Base-by-base conservation (phyloP, 2,329 filamentous ascomycete genomes). In the Herpotrichia juniperi region DNA sequence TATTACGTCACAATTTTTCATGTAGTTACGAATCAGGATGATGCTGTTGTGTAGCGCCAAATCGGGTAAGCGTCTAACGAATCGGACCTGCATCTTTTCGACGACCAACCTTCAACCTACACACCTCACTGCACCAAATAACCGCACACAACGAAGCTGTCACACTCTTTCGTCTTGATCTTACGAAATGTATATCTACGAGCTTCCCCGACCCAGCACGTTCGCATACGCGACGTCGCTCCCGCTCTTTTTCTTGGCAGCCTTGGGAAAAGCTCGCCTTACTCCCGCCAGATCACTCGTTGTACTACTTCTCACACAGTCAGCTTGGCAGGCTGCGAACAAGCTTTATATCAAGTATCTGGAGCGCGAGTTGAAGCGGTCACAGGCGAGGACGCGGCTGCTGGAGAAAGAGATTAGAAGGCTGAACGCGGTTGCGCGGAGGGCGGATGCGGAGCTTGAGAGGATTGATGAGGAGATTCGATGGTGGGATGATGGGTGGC, bases 401-500 rank as follows among this genome's bases (percentile, higher is more conserved):
- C 25, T 40, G 11, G 21, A 11, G 10, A 22, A 12, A n/a, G 37
- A 40, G 21, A 40, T 40, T 24, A 9, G 7, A 14, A 40, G 19
- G 19, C 37, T 40, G 12, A 40, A 40, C 25, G 19, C 5, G 6
- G 21, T 40, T 22, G 19, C 37, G 21, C 19, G 21, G 5, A 40
- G 37, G 21, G 21, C 37, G 37, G 37, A 40, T 21, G 37, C 19
- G n/a, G 37, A 40, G 37, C 14, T 24, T 24, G 37, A 40, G 21
- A 24, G 37, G 37, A 22, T 40, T 11, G 21, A 40, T 22, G 37
- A 40, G 37, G 21, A 40, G 12, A 25, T 22, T 6, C 10, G 21
- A 21, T 40, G 37, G 37, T 40, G 37, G 37, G 25, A 21, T 11
- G 21, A 40, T 40, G 37, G 37, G 37, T 40, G 37, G 37, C 37